These are phyloP conservation scores for Paramecium caudatum DNA, from an alignment of 73 alveolate genomes.

Conservation along the genomic window DNA sequence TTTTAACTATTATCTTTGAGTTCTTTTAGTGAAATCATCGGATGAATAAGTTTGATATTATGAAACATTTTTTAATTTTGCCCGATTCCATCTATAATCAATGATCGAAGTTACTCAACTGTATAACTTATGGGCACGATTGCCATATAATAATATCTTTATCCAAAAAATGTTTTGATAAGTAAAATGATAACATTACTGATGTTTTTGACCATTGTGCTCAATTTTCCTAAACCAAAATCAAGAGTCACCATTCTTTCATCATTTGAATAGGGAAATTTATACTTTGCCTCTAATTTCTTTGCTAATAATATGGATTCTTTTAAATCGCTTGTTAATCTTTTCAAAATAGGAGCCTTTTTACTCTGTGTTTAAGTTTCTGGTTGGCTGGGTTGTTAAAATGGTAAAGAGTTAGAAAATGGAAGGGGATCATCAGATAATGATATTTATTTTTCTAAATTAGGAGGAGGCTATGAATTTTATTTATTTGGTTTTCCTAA, in stretches of 20 bases:
- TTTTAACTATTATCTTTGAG: background rate
- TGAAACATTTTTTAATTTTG: constrained; percentile 36
- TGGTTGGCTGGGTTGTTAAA: background rate
- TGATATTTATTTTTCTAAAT: constrained; percentile 25
- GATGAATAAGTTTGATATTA: constrained; percentile 42
- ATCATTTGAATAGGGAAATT: constrained; percentile 41
- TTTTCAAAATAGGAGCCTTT: constrained; percentile 36
- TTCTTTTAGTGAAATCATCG: constrained; percentile 30
- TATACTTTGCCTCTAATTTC: constrained; percentile 19
- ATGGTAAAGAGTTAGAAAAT: constrained; percentile 34
- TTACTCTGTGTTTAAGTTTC: background rate
- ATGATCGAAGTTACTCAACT: background rate
- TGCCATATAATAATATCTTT: constrained; percentile 5
- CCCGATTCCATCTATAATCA: constrained; percentile 55
- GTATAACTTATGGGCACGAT: constrained; percentile 43
- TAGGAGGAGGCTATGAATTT: constrained; percentile 24
- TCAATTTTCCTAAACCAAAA: background rate
- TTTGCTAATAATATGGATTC: constrained; percentile 34
- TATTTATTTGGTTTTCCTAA: background rate
- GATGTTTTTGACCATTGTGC: constrained; percentile 20
- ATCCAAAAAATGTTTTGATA: constrained; percentile 32
- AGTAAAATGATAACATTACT: constrained; percentile 27
- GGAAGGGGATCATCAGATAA: constrained; percentile 34
- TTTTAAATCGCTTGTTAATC: constrained; percentile 39
- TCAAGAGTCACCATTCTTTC: background rate